Evolutionary conservation across 1,284 basidiomycete species (phyloP).

Genomic region (Cutaneotrichosporon arboriforme): DNA sequence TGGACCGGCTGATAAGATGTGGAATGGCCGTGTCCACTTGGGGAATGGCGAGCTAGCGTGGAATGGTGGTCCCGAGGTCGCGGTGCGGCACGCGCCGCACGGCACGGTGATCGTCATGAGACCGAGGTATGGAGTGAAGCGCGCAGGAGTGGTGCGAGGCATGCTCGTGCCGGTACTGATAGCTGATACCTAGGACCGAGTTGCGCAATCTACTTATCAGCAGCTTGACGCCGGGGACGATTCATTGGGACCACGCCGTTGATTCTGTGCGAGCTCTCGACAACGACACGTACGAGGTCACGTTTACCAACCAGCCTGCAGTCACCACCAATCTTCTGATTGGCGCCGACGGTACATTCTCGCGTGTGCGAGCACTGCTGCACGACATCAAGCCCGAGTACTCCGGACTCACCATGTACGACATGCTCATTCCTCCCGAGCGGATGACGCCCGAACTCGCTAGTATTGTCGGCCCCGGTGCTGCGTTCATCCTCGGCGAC

Average conservation of each 20-base stretch:
- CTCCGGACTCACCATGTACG: slow-evolving; percentile 44
- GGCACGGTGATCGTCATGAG: too few species aligned
- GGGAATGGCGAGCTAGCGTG: too few species aligned
- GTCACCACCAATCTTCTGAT: slow-evolving; percentile 30
- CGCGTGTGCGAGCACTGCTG: slow-evolving; percentile 48
- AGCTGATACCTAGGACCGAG: slow-evolving; percentile 19
- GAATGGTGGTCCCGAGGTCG: too few species aligned
- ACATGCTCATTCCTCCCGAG: slow-evolving; percentile 29
- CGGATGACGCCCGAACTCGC: slow-evolving; percentile 29
- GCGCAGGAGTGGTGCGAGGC: too few species aligned
- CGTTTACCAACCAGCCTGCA: not conserved
- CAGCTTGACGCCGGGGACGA: slow-evolving; percentile 25
- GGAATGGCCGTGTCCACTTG: too few species aligned
- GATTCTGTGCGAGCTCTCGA: slow-evolving; percentile 15
- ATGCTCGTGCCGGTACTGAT: too few species aligned
- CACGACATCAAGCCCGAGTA: slow-evolving; percentile 41
- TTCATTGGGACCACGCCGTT: slow-evolving; percentile 34
- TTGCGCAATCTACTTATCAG: slow-evolving; percentile 34
- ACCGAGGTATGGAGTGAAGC: too few species aligned
- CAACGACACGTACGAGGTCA: slow-evolving; percentile 22
- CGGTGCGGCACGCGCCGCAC: not conserved
- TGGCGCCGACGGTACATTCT: slow-evolving; percentile 54
- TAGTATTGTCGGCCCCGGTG: slow-evolving; percentile 38
- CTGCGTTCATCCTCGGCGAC: slow-evolving; percentile 32
- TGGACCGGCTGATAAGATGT: not conserved